These are phyloP conservation scores for Pseudonectria buxi DNA, from an alignment of 2,329 filamentous ascomycete species.

Conservation along the genomic window DNA sequence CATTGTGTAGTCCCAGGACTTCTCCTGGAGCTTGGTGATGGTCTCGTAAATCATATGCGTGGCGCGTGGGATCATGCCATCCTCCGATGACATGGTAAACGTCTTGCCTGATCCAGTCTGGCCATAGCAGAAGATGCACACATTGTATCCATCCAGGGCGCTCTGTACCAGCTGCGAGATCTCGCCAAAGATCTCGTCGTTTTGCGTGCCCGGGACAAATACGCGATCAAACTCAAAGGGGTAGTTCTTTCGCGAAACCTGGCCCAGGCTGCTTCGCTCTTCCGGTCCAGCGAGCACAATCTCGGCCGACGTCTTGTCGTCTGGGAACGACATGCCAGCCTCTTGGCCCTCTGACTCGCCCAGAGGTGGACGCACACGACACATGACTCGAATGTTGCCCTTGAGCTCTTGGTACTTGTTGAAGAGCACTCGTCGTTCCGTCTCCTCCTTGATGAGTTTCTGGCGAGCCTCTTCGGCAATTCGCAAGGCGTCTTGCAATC, in stretches of 20 bases:
- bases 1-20: constrained; percentile 92
- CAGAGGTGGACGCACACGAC: constrained; percentile 75
- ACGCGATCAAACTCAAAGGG: constrained; percentile 91
- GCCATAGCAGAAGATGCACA: constrained; percentile 98
- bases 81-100: constrained; percentile 82
- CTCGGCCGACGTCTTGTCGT: constrained; percentile 80
- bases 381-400: constrained; percentile 98
- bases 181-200: constrained; percentile 86
- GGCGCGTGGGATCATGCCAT: constrained; percentile 93
- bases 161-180: constrained; percentile 96
- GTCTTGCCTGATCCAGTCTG: constrained; percentile 98
- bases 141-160: constrained; percentile 94
- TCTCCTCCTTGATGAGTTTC: constrained; percentile 87
- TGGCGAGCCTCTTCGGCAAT: constrained; percentile 64
- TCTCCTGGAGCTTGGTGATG: constrained; percentile 73
- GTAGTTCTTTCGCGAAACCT: constrained; percentile 69
- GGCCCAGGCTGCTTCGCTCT: constrained; percentile 73
- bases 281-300: constrained; percentile 78
- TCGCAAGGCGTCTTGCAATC: constrained; percentile 70
- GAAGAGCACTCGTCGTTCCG: constrained; percentile 81
- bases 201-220: constrained; percentile 70
- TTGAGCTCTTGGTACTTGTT: constrained; percentile 98
- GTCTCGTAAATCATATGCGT: constrained; percentile 92
- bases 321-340: constrained; percentile 71
- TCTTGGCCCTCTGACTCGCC: constrained; percentile 52